A percentile compares a stretch with the other conserved stretches of the same genome.
phyloP scores from a whole-genome alignment of 257 asterid species.

The Solanum sejunctum region DNA sequence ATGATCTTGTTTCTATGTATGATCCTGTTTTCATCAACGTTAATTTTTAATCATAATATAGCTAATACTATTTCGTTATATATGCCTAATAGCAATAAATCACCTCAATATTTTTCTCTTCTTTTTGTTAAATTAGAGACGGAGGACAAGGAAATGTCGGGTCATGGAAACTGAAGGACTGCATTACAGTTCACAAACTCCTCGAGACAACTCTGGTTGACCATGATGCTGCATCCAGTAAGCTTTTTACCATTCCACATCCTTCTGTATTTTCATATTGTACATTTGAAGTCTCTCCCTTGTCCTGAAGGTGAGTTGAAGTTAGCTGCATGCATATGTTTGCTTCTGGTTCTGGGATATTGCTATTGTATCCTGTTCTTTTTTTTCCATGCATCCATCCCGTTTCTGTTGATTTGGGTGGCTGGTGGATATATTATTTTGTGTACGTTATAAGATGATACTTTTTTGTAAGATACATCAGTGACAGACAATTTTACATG shows the following conservation, averaged over 20 bases:
- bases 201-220: constrained; percentile 40
- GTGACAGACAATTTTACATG: neutral
- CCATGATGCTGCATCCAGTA: constrained; percentile 76
- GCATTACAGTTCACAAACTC: constrained; percentile 62
- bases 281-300: neutral
- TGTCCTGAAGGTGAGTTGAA: neutral
- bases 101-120: neutral
- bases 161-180: constrained; percentile 56
- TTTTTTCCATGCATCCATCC: neutral
- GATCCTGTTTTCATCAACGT: constrained; percentile 3
- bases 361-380: neutral
- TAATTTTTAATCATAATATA: neutral
- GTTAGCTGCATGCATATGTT: neutral
- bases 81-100: neutral
- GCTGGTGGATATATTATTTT: neutral
- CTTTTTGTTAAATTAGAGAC: constrained; percentile 22
- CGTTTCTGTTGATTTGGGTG: neutral
- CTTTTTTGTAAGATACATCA: neutral
- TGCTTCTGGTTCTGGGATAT: neutral
- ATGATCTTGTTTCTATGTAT: constrained; percentile 43
- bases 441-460: neutral
- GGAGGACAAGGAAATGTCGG: constrained; percentile 29
- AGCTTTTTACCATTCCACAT: neutral
- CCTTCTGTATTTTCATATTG: neutral
- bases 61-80: neutral